phyloP scores from a whole-genome alignment of 208 protist genomes.

The Acanthamoeba royreba region DNA sequence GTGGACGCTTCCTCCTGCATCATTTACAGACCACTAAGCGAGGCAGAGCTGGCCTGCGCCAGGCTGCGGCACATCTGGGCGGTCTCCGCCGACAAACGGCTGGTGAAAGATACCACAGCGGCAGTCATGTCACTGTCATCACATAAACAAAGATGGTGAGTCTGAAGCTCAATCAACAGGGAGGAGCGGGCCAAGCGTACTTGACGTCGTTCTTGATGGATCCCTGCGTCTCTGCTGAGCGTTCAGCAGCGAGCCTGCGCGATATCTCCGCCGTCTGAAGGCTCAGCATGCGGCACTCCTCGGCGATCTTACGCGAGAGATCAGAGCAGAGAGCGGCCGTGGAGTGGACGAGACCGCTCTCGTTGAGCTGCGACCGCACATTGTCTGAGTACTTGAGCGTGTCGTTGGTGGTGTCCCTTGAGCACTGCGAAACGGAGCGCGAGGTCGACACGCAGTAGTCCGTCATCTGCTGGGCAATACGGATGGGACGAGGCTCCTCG shows the following conservation, averaged over 20 bases:
- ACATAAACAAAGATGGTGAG: neutral
- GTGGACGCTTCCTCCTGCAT: no score
- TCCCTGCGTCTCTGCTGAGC: neutral
- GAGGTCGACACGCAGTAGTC: neutral
- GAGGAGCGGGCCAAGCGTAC: neutral
- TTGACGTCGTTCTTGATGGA: neutral
- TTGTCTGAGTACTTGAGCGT: neutral
- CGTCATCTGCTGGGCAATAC: neutral
- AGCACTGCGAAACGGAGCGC: neutral
- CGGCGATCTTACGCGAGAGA: slow-evolving; percentile 8
- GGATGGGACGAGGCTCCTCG: neutral
- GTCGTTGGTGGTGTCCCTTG: neutral
- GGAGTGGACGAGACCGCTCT: neutral
- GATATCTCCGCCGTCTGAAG: neutral
- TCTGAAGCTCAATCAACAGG: neutral
- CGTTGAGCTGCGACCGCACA: neutral
- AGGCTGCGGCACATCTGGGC: neutral
- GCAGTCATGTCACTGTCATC: neutral
- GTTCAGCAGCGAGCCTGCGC: neutral
- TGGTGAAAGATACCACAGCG: neutral
- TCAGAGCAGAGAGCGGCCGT: neutral
- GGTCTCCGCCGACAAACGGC: neutral
- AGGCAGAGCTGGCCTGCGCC: neutral
- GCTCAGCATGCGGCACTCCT: slow-evolving; percentile 2
- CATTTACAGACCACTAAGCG: neutral